Conservation (phyloP, 2,329 filamentous ascomycete species). For the Hypoxylon sp. region DNA sequence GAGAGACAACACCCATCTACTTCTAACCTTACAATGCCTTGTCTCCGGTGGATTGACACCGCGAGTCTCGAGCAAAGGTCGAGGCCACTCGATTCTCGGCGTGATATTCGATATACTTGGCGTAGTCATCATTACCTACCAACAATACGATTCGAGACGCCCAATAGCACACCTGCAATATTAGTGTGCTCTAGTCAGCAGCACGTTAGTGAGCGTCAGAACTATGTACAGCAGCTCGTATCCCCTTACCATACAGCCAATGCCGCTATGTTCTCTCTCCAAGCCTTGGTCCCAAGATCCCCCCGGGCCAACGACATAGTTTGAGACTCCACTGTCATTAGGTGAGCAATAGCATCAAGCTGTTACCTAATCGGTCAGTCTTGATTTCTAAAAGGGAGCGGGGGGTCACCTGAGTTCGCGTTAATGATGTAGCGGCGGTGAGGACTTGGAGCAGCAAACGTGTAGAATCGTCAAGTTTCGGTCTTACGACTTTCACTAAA, state of each 20-base stretch:
- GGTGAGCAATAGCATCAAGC: neutral
- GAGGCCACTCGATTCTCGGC: neutral
- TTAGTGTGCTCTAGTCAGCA: neutral
- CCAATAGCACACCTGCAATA: conserved; percentile 10
- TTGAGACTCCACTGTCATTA: neutral
- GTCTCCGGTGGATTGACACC: conserved; percentile 19
- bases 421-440: neutral
- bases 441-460: neutral
- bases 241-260: too few relatives aligned
- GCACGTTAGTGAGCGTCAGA: neutral
- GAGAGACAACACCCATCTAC: too few relatives aligned
- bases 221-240: too few relatives aligned
- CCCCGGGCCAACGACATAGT: neutral
- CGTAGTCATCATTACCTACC: conserved; percentile 1
- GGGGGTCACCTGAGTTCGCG: neutral
- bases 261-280: neutral
- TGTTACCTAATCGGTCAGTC: too few relatives aligned
- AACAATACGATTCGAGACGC: neutral
- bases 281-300: neutral
- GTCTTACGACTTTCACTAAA: neutral
- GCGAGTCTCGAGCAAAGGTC: neutral
- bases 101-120: conserved; percentile 15
- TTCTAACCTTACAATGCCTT: conserved; percentile 8
- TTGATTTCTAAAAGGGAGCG: neutral
- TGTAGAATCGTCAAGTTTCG: neutral